phyloP scores from a whole-genome alignment of 352 stramenopile species.

The Phytophthora fragariae region DNA sequence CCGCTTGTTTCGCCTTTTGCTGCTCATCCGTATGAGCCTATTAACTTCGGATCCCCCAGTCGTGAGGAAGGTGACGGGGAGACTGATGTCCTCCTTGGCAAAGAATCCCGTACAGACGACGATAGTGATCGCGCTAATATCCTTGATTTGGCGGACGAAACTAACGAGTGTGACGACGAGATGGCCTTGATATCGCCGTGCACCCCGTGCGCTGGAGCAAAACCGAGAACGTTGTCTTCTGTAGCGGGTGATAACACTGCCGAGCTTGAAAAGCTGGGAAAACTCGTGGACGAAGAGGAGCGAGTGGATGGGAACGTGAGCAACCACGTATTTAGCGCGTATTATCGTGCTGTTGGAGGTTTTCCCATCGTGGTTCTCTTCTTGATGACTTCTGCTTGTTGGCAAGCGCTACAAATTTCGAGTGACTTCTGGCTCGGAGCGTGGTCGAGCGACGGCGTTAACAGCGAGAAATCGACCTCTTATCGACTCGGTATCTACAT shows the following conservation, averaged over 20 bases:
- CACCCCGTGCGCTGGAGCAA: slow-evolving; percentile 27
- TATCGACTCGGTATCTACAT: slow-evolving; percentile 58
- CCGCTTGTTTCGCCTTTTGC: slow-evolving; percentile 30
- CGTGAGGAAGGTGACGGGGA: slow-evolving; percentile 8
- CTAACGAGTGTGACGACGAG: slow-evolving; percentile 31
- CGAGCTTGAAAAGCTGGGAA: slow-evolving; percentile 28
- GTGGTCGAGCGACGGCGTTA: slow-evolving; percentile 79
- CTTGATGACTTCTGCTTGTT: slow-evolving; percentile 66
- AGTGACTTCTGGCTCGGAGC: slow-evolving; percentile 91
- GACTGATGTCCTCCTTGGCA: slow-evolving; percentile 19
- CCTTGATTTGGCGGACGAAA: slow-evolving; percentile 19
- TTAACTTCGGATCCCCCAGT: slow-evolving; percentile 10
- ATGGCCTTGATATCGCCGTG: slow-evolving; percentile 40
- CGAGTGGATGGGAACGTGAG: slow-evolving; percentile 40
- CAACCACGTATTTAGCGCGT: slow-evolving; percentile 47
- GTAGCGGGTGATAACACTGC: slow-evolving; percentile 2
- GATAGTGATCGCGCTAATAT: slow-evolving; percentile 14
- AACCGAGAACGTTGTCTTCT: slow-evolving; percentile 3
- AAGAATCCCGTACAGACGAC: slow-evolving; percentile 4
- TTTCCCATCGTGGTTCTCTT: slow-evolving; percentile 45
- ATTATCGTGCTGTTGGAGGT: slow-evolving; percentile 53
- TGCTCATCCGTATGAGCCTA: slow-evolving; percentile 13
- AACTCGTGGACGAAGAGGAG: slow-evolving; percentile 43
- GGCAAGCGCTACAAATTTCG: slow-evolving; percentile 79
- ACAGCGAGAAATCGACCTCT: slow-evolving; percentile 16